A percentile compares a stretch with the other conserved stretches of the same genome.
Evolutionary conservation across 495 filamentous ascomycete genomes (phyloP).

Genomic region (Penicillium desertorum): DNA sequence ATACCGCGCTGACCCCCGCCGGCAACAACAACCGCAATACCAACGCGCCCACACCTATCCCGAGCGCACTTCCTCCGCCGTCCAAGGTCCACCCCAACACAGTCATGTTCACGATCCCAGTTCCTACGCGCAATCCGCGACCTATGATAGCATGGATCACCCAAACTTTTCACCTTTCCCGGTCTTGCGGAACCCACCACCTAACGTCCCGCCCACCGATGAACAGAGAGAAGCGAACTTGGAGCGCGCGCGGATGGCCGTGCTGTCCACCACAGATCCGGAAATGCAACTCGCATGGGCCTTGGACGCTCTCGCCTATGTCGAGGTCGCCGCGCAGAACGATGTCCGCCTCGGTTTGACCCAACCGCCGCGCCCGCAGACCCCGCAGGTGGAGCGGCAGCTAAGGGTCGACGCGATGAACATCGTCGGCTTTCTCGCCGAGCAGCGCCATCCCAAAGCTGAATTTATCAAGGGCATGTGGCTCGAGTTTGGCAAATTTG

Average conservation of each 20-base stretch:
- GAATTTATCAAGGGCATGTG: slow-evolving; percentile 95
- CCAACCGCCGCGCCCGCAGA: slow-evolving; percentile 64
- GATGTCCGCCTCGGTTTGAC: slow-evolving; percentile 64
- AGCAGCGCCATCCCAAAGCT: slow-evolving; percentile 90
- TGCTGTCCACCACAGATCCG: slow-evolving; percentile 91
- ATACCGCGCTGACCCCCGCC: slow-evolving; percentile 62
- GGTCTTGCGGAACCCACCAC: slow-evolving; percentile 71
- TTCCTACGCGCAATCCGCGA: slow-evolving; percentile 44
- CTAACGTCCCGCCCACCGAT: slow-evolving; percentile 91
- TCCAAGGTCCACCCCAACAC: slow-evolving; percentile 36
- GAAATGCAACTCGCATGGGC: slow-evolving; percentile 98
- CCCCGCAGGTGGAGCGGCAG: slow-evolving; percentile 84
- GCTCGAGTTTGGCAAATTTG: slow-evolving; percentile 98
- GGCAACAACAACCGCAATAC: slow-evolving; percentile 40
- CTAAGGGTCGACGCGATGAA: slow-evolving; percentile 85
- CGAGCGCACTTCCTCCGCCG: slow-evolving; percentile 42
- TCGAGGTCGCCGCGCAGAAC: slow-evolving; percentile 76
- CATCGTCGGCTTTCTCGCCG: slow-evolving; percentile 83
- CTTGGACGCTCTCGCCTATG: slow-evolving; percentile 84
- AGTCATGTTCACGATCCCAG: slow-evolving; percentile 33
- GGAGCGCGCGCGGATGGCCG: slow-evolving; percentile 74
- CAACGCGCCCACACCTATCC: slow-evolving; percentile 33
- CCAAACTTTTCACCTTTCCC: slow-evolving; percentile 93
- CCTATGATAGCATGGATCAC: slow-evolving; percentile 54
- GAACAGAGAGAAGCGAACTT: slow-evolving; percentile 89